Base-by-base conservation (phyloP, 2,329 filamentous ascomycete genomes). In the Diaporthe nobilis region DNA sequence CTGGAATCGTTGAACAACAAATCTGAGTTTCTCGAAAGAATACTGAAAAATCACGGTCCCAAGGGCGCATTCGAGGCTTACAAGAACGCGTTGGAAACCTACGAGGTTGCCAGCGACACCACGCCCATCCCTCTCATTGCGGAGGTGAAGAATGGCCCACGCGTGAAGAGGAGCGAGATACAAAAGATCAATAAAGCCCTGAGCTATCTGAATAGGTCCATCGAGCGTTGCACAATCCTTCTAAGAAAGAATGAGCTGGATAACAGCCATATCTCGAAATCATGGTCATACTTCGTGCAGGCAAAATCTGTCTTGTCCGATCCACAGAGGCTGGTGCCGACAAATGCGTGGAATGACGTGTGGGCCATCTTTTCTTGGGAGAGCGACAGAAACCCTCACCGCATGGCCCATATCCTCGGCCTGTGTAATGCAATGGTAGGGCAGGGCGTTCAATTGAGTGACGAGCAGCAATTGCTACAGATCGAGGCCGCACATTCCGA, bases 401-500 rank as follows among this genome's bases (percentile, higher is more conserved):
- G 91, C 42, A 88, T 93, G 81, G 84, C 87, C 8, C 92, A 93
- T 80, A 83, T 94, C 42, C 90, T 90, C 75, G 84, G 87, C 44
- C 86, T 96, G 4, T 88, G 90, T 7, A 88, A 91, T 79, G 94
- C 95, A 80, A 93, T 95, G 87, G 86, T 87, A 73, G 87, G 88
- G 7, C 88, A 90, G 25, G 91, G 90, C 10, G 86, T 90, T 67
- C 78, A 85, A 1, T 84, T 95, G 71, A 87, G 84, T 17, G 86
- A 88, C 5, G 82, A 86, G 3, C 92, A 94, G 79, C 90, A 91
- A 78, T 84, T 95, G 25, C 84, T 93, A 39, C 92, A 92, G 44
- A 91, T 95, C 44, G 92, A 95, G 80, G 91, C 93, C 74, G 86
- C 94, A 55, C 92, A 94, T 78, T 85, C 92, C 8, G 88, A 89